Conservation (phyloP, 495 filamentous ascomycete species). For the Penicillium bialowiezense region DNA sequence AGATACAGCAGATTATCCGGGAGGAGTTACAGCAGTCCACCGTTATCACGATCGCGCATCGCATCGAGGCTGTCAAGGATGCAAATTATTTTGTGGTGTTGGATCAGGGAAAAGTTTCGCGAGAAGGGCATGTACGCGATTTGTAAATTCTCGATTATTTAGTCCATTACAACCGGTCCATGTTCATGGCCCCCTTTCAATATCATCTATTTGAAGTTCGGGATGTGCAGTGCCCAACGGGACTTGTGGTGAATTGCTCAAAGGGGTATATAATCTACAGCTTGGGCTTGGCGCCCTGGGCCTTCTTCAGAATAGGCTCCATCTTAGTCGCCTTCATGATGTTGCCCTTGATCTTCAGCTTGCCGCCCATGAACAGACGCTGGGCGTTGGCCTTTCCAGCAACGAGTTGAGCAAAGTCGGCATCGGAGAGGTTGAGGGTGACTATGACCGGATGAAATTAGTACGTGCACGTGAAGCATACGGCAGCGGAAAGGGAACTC, state of each 20-base stretch:
- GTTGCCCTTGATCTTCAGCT: constrained; percentile 96
- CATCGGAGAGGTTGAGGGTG: constrained; percentile 78
- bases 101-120: constrained; percentile 56
- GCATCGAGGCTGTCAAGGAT: constrained; percentile 73
- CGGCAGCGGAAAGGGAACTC: constrained; percentile 25
- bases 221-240: not conserved
- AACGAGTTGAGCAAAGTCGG: constrained; percentile 79
- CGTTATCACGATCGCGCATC: constrained; percentile 85
- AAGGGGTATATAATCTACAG: constrained; percentile 55
- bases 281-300: constrained; percentile 74
- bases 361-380: constrained; percentile 92
- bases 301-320: constrained; percentile 90
- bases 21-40: constrained; percentile 76
- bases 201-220: no score
- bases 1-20: constrained; percentile 72
- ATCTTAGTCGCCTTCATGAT: constrained; percentile 99
- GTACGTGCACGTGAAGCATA: not conserved
- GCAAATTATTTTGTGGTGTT: constrained; percentile 72
- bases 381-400: constrained; percentile 91
- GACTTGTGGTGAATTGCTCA: constrained; percentile 6
- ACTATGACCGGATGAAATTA: constrained; percentile 48
- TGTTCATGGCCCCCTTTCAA: no score
- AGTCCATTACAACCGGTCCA: constrained; percentile 54
- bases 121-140: constrained; percentile 35
- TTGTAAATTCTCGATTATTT: constrained; percentile 9